Conservation (phyloP, 176 grass and related monocot species). For the Oryza glaberrima region DNA sequence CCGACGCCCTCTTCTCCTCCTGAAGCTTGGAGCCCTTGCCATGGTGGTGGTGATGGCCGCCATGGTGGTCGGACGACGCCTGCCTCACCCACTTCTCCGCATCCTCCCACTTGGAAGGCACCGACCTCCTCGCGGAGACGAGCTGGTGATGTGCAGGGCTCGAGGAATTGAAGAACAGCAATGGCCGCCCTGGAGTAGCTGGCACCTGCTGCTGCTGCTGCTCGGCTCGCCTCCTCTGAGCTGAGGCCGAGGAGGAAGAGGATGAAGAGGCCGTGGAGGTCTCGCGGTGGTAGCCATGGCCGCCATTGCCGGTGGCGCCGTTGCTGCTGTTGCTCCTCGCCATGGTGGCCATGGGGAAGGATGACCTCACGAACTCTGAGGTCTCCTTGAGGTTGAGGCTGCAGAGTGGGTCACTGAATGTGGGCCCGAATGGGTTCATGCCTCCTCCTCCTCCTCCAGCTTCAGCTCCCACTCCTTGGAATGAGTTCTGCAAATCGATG, state of each 20-base stretch:
- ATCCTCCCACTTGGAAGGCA: constrained; percentile 99
- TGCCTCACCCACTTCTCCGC: constrained; percentile 97
- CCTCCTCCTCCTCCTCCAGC: constrained; percentile 26
- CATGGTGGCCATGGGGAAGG: constrained; percentile 60
- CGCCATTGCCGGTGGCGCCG: not conserved
- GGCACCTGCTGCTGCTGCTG: constrained; percentile 50
- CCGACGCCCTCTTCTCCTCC: constrained; percentile 34
- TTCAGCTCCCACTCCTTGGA: constrained; percentile 46
- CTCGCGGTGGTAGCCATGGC: constrained; percentile 39
- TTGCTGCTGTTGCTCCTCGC: constrained; percentile 56
- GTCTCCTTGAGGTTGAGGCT: constrained; percentile 60
- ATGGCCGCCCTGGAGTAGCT: constrained; percentile 53
- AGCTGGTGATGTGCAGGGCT: constrained; percentile 58
- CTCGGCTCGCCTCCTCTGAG: constrained; percentile 46
- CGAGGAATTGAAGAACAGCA: constrained; percentile 56
- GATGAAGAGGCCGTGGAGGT: constrained; percentile 36
- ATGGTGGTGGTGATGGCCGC: not conserved
- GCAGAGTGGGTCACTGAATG: constrained; percentile 64
- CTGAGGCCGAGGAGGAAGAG: constrained; percentile 46
- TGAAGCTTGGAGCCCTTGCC: constrained; percentile 50
- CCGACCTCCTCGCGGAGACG: constrained; percentile 52
- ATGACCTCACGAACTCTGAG: constrained; percentile 64
- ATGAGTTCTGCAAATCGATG: constrained; percentile 60
- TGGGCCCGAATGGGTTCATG: constrained; percentile 51
- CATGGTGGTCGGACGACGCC: constrained; percentile 48